Base-by-base conservation (phyloP, 768 basidiomycete species). In the Amanita polypyramis region DNA sequence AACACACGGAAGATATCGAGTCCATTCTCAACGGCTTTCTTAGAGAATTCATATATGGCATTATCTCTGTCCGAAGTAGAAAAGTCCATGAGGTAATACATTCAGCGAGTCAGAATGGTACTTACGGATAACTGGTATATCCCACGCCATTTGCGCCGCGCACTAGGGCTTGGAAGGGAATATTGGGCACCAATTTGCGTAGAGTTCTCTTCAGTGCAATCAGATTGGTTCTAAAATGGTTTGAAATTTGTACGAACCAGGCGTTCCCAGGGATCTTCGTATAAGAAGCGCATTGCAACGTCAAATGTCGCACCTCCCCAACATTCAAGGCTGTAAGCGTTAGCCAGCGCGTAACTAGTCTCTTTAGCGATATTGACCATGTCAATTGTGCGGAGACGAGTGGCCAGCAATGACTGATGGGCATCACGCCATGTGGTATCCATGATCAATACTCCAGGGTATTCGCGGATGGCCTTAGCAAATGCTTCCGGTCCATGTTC, bases 281-380 rank as follows among this genome's bases (percentile, higher is more conserved):
- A 98, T 63, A 99, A 68, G 84, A 99, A 98, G 39, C 95, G 85
- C 93, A 97, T 96, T 19, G 95, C 88, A 43, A 99, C 95, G 65
- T 98, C 95, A 61, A 99, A 99, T 2, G 96, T 98, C 32, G 95
- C 94, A 52, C 94, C 93, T 59, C 96, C 96, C 96, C 96, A 99
- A 73, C 94, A 97, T 64, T 99, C 96, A 53, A 99, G 68, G 62
- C 88, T 87, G 71, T 91, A 99, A 6, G 96, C 90, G 60, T 98
- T 98, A 20, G 89, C 80, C 36, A 99, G 74, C 1, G 95, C 95
- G 63, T 88, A 85, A 60, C 86, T 90, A 1, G 96, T 98, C 74
- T 96, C 93, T 65, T 89, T 96, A 45, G 96, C 96, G 53, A 99
- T 97, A 69, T 96, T 97, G 55, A 82, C 89, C 81, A 98, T 98